Evolutionary conservation across 768 basidiomycete species (phyloP).

Genomic region (Kondoa subrosea): DNA sequence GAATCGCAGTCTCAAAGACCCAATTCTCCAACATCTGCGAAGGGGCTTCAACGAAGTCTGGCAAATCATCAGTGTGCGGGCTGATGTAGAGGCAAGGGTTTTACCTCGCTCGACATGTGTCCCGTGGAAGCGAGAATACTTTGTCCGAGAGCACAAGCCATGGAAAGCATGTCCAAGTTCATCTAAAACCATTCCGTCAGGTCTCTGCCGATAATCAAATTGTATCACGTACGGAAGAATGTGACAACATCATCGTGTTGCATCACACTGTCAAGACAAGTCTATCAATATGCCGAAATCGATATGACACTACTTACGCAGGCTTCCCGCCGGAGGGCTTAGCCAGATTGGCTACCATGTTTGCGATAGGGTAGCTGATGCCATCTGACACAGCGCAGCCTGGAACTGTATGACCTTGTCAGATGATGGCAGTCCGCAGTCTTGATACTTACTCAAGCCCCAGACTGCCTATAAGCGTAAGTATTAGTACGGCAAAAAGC

Average conservation of each 20-base stretch:
- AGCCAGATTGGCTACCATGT: conserved; percentile 78
- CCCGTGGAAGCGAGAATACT: background rate
- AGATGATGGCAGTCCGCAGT: too few species aligned
- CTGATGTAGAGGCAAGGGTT: background rate
- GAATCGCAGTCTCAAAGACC: conserved; percentile 41
- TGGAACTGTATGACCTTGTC: conserved; percentile 39
- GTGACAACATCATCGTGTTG: conserved; percentile 40
- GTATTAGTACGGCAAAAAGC: background rate
- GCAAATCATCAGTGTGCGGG: conserved; percentile 38
- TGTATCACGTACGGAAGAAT: background rate
- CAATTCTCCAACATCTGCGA: conserved; percentile 88
- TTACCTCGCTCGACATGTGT: background rate
- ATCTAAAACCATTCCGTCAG: conserved; percentile 81
- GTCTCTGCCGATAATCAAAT: too few species aligned
- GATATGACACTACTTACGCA: conserved; percentile 42
- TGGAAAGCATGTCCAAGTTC: conserved; percentile 34
- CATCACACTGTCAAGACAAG: conserved; percentile 39
- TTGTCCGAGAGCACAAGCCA: background rate
- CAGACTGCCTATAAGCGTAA: background rate
- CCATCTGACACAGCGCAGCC: conserved; percentile 45
- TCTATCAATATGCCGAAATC: background rate
- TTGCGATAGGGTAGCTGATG: conserved; percentile 50
- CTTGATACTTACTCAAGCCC: too few species aligned
- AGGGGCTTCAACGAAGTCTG: conserved; percentile 71
- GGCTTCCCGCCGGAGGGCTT: conserved; percentile 66